These are phyloP conservation scores for Yamadazyma insecticola DNA, from an alignment of 805 yeast genomes.

Conservation along the genomic window DNA sequence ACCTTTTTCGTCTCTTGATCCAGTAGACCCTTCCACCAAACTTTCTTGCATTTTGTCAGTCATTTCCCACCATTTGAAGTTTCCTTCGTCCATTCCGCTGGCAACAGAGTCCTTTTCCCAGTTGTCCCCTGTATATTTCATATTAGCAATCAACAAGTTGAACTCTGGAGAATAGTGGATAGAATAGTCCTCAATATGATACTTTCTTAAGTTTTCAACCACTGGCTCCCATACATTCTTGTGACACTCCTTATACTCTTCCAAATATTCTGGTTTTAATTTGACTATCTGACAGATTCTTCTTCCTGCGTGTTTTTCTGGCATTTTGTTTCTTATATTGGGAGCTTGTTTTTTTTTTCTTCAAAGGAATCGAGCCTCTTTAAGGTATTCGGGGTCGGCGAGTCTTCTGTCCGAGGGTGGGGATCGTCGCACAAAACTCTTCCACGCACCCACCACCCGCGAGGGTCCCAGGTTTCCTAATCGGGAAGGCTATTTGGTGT, in stretches of 20 bases:
- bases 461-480: too few species aligned
- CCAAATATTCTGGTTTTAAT: constrained; percentile 33
- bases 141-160: constrained; percentile 27
- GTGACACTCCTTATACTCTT: constrained; percentile 32
- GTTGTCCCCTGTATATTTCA: constrained; percentile 36
- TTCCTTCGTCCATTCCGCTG: constrained; percentile 30
- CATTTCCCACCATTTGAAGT: constrained; percentile 37
- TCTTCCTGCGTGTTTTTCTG: constrained; percentile 25
- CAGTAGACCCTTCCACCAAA: constrained; percentile 30
- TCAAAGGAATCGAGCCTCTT: too few species aligned
- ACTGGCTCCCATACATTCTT: constrained; percentile 26
- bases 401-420: too few species aligned
- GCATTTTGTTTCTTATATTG: constrained; percentile 1
- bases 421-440: too few species aligned
- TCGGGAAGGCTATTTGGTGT: too few species aligned
- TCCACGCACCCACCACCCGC: too few species aligned
- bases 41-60: constrained; percentile 38
- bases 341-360: too few species aligned
- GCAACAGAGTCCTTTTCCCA: constrained; percentile 29
- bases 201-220: constrained; percentile 23
- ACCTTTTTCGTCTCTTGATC: constrained; percentile 32
- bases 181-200: constrained; percentile 39
- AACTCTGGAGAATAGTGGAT: constrained; percentile 29
- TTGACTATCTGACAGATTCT: constrained; percentile 37
- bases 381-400: too few species aligned